Evolutionary conservation across 75 land plant genomes (phyloP), one percentile per base, ranked within the genome.

Genomic region (Chamaecyparis obtusa): DNA sequence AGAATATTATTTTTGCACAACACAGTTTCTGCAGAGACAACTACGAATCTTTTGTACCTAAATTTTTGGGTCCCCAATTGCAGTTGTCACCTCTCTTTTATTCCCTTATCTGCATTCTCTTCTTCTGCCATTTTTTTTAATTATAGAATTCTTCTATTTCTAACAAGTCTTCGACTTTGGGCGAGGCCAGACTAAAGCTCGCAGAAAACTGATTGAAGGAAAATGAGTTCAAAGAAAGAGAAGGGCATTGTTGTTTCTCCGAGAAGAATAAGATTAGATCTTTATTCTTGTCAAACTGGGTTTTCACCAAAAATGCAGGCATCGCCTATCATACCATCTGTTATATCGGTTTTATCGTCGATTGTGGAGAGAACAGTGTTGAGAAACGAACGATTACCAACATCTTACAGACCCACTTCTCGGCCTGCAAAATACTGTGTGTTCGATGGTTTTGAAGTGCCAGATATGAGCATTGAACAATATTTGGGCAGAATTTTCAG

Each of bases 401-500:
- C 77, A 1, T 74, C 75, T 72, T 72, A 72, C 75, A 72, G 14
- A 1, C 75, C 75, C 15, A 9, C 78, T 6, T 35, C 10, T 51
- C 3, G 55, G 39, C 37, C 78, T 35, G 37, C 39, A 4, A 75
- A 75, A 6, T 75, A 75, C 19, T 14, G 30, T 3, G 77, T 57
- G 24, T 57, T 57, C 2, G 27, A 72, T 96, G 96, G 87, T 96
- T 95, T 37, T 78, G 90, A 91, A 80, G 86, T 88, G 3, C 95
- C 94, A 10, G 94, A 92, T 89, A 91, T 95, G 88, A 88, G 92
- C 27, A 90, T 95, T 55, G 92, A 93, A 49, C 72, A 90, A 3
- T 96, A 90, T 78, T 87, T 96, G 27, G 97, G 93, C 89, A 89
- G 97, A 84, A 94, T 96, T 41, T 96, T 93, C 87, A 83, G 89